Evolutionary conservation across 2,329 filamentous ascomycete species (phyloP), one percentile per base, ranked within the genome.

Genomic region (Leptographium procerum): DNA sequence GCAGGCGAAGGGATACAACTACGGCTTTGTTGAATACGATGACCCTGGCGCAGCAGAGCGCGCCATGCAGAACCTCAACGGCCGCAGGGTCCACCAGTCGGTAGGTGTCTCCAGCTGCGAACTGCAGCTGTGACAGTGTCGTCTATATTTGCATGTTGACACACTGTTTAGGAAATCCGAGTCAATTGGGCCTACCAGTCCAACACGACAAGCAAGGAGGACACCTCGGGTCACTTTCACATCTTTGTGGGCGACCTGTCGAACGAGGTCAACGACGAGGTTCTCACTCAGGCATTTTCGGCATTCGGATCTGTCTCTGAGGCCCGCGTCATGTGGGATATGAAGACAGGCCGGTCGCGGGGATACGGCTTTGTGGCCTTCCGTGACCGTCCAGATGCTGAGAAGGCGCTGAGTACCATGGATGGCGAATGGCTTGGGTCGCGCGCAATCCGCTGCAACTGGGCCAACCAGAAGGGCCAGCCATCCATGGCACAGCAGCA

Each of bases 121-220:
- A 33, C n/a, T 14, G 9, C 33, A 6, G 72, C 40, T 43, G 40
- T 19, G 24, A 14, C 22, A 10, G n/a, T 14, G 8, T 31, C 24
- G 51, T n/a, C 8, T 19, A 26, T n/a, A 40, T n/a, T n/a, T n/a
- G 31, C 11, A 19, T 54, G 31, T 53, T 59, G 34, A 61, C 33
- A 40, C 4, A 8, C 29, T 24, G 1, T 52, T 13, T 69, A 96
- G 90, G 94, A 99, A 80, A 99, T 99, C 63, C 89, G 91, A 58
- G 94, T 99, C 68, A 99, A 99, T 78, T 99, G 94, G 94, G 94
- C 94, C 26, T 99, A 99, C 69, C 94, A 99, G 77, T 94, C 92
- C 65, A 99, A 95, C 79, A 92, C 84, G 59, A 79, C 83, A 31
- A 94, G 83, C 78, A 99, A 97, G 76, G 94, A 99, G 73, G 94